Conservation (phyloP, 1,284 basidiomycete species). For the Malassezia arunalokei region DNA sequence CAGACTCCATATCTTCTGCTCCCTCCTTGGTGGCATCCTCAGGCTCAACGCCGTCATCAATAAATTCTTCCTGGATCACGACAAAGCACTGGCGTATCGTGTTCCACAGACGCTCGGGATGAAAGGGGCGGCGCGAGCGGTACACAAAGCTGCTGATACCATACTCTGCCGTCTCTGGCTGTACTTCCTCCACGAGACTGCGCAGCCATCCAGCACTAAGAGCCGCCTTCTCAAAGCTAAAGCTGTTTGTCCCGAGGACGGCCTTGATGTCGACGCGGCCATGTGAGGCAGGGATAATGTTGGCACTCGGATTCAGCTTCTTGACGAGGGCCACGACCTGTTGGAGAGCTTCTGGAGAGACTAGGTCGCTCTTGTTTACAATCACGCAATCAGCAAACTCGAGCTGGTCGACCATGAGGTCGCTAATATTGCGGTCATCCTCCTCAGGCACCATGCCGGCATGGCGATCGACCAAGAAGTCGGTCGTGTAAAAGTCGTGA, state of each 20-base stretch:
- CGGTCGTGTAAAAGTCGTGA: conserved; percentile 48
- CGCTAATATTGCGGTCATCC: conserved; percentile 50
- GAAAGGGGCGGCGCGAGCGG: conserved; percentile 47
- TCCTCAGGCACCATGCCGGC: conserved; percentile 40
- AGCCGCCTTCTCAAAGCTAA: conserved; percentile 48
- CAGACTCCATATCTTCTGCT: conserved; percentile 1
- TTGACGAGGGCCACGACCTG: conserved; percentile 45
- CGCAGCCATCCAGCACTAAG: conserved; percentile 50
- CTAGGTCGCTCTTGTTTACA: conserved; percentile 49
- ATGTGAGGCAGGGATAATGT: conserved; percentile 43
- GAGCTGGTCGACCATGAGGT: conserved; percentile 47
- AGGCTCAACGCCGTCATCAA: conserved; percentile 39
- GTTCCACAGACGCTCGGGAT: conserved; percentile 49
- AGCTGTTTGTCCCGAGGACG: conserved; percentile 45
- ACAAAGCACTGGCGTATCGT: conserved; percentile 48
- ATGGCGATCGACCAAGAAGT: conserved; percentile 49
- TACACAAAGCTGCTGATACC: conserved; percentile 36
- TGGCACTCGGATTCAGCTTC: conserved; percentile 49
- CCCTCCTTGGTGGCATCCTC: conserved; percentile 13
- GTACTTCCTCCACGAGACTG: conserved; percentile 46
- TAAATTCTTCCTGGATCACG: conserved; percentile 45
- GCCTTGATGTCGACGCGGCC: conserved; percentile 46
- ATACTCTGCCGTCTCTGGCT: conserved; percentile 49
- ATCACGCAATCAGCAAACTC: conserved; percentile 50
- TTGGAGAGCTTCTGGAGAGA: conserved; percentile 36